Conservation (phyloP, 345 rosid species). For the Kandelia obovata region DNA sequence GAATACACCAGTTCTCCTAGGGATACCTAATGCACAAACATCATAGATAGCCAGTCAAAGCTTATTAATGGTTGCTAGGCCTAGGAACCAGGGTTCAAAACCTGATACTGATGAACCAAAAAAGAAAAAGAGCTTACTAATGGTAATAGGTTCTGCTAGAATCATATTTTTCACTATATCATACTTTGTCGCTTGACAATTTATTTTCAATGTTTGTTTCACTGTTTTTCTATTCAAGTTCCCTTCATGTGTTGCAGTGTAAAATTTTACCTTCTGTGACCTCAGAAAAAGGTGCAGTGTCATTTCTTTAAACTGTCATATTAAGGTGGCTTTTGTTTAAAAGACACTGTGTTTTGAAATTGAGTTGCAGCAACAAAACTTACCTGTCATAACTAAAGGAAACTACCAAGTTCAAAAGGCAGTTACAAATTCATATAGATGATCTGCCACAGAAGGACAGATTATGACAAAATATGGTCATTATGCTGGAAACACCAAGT, state of each 20-base stretch:
- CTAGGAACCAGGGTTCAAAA: no score
- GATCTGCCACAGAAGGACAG: neutral
- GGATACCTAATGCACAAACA: conserved; percentile 46
- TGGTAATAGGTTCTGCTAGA: neutral
- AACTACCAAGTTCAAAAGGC: no score
- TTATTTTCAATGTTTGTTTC: no score
- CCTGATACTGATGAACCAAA: no score
- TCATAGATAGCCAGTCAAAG: neutral
- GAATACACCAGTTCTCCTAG: conserved; percentile 56
- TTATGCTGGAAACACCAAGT: neutral
- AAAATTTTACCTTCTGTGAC: neutral
- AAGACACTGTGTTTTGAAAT: neutral
- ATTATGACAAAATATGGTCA: neutral
- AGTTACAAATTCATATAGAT: neutral
- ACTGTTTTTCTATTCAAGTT: neutral
- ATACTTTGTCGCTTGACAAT: neutral
- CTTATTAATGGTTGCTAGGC: neutral
- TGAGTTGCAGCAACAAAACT: no score
- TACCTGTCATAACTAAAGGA: no score
- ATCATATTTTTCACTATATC: neutral
- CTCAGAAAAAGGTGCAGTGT: neutral
- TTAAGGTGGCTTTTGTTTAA: neutral
- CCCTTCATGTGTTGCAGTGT: neutral
- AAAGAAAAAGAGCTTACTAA: no score
- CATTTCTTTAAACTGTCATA: neutral